Evolutionary conservation across 2,329 filamentous ascomycete genomes (phyloP), one percentile per base, ranked within the genome.

Genomic region (Fonsecaea pugnacius): DNA sequence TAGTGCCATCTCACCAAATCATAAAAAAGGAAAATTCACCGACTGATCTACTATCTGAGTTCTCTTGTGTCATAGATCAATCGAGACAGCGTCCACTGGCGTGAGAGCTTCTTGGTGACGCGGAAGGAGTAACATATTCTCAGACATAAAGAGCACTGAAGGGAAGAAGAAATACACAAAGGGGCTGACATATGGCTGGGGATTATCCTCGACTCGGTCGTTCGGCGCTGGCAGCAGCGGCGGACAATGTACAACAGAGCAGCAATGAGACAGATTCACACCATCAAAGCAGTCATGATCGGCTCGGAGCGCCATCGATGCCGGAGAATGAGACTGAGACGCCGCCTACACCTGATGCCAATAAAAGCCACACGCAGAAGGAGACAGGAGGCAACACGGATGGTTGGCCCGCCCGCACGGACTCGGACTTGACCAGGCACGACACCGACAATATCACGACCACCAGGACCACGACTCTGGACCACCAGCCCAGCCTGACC

Each of bases 401-500:
- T 2, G 21, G 18, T 21, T 9, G 9, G 9, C 43, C 21, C 0
- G 1, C 18, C 9, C 10, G 43, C 10, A 27, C 8, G 21, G 43
- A 48, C 21, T 48, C 18, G 12, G 18, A 24, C 9, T 24, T 48
- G 43, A 48, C 43, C 43, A 48, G 43, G 10, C 43, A 48, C 43
- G 43, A 48, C 10, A 48, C 43, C 43, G 43, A 30, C 1, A 30
- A 30, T 30, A 30, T 27, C 43, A 18, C 43, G 9, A 48, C 43
- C 18, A 48, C 21, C 43, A 48, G 43, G 21, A 48, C 43, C 18
- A 14, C 8, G 18, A 48, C 21, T 12, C 18, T 24, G 3, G 36
- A 27, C 5, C 52, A 30, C 21, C 27, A 50, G 8, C 36, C 10
- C 9, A 62, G 60, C 60, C 27, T 62, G 27, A 30, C 60, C 12